Percentiles rank a stretch among this genome's conserved stretches.
Evolutionary conservation across 129 eudicot species (phyloP).

Genomic region (Pseudognaphalium luteoalbum): DNA sequence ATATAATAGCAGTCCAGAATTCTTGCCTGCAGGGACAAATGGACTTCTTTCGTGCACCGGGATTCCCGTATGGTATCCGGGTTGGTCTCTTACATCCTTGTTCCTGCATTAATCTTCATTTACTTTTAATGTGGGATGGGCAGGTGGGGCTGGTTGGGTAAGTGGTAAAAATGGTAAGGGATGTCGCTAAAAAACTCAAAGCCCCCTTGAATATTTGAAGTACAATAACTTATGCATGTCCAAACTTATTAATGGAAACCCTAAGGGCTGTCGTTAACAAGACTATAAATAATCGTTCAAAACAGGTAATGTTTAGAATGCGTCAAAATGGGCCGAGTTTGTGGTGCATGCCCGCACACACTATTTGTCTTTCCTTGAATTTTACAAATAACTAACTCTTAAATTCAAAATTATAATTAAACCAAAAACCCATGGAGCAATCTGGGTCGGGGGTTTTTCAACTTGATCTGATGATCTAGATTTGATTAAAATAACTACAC

Average conservation of each 20-base stretch:
- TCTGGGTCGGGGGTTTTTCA: no score
- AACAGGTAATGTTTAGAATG: neutral
- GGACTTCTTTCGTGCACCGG: conserved; percentile 77
- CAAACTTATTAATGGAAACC: no score
- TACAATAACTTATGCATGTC: no score
- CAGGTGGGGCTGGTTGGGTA: conserved; percentile 12
- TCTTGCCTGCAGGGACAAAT: conserved; percentile 75
- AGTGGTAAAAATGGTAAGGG: neutral
- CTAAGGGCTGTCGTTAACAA: no score
- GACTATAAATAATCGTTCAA: neutral
- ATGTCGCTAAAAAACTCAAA: no score
- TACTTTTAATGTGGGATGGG: neutral
- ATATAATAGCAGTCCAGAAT: conserved; percentile 30
- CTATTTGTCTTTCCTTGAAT: neutral
- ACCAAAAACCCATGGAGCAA: no score
- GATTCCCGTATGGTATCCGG: conserved; percentile 83
- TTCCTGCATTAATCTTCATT: neutral
- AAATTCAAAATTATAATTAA: no score
- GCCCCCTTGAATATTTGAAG: no score
- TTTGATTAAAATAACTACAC: no score
- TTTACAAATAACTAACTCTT: neutral
- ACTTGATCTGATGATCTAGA: no score
- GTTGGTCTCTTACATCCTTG: conserved; percentile 41
- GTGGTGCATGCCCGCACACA: neutral
- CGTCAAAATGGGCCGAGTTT: neutral